These are phyloP conservation scores for Botryotinia narcissicola DNA, from an alignment of 2,329 filamentous ascomycete genomes.

Conservation along the genomic window DNA sequence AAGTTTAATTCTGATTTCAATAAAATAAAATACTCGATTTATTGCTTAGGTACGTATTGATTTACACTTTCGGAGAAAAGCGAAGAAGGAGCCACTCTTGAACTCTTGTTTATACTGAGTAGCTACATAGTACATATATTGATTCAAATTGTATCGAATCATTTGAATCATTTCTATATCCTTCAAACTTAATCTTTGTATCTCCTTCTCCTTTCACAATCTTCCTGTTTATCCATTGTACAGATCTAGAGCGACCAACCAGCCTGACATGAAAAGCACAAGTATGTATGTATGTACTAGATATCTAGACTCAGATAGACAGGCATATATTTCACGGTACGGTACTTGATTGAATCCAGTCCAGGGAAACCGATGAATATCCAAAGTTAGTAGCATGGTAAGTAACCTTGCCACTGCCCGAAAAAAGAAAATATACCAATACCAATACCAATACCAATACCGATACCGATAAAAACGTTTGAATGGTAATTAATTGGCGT, in stretches of 20 bases:
- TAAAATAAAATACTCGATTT: neutral
- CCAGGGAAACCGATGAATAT: neutral
- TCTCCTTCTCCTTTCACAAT: neutral
- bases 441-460: neutral
- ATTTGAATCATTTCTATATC: neutral
- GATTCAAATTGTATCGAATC: neutral
- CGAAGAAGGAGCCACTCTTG: neutral
- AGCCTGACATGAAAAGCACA: neutral
- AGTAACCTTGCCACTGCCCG: neutral
- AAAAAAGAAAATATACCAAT: neutral
- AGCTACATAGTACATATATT: neutral
- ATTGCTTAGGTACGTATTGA: neutral
- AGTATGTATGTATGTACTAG: neutral
- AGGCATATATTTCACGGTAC: neutral
- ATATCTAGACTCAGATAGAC: neutral
- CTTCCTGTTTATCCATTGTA: neutral
- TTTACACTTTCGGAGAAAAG: conserved; percentile 8
- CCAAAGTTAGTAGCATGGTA: too few relatives aligned
- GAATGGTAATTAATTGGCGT: neutral
- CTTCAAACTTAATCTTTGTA: neutral
- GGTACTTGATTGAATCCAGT: neutral
- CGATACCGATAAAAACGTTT: neutral
- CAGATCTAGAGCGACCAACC: too few relatives aligned
- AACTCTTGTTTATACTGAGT: neutral
- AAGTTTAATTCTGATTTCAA: neutral